Percentiles rank a stretch among this genome's conserved stretches.
These are phyloP conservation scores for Cystobasidium ongulense DNA, from an alignment of 768 basidiomycete genomes.

Conservation along the genomic window DNA sequence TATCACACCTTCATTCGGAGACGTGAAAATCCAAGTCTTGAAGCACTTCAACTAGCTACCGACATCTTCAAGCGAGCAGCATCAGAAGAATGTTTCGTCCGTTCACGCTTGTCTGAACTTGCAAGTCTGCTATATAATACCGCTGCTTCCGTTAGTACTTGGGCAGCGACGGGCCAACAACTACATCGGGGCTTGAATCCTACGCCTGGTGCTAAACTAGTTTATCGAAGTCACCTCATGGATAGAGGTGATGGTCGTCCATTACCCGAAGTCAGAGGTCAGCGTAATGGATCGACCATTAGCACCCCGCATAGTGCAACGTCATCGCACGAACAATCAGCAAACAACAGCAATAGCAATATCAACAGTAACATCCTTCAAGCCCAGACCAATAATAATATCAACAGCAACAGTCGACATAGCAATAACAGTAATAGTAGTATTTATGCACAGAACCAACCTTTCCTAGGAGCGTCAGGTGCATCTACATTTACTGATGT, in stretches of 20 bases:
- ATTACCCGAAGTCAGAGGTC: neutral
- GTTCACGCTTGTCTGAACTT: slow-evolving; percentile 40
- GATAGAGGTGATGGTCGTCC: neutral
- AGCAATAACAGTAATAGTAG: neutral
- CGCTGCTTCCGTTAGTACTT: slow-evolving; percentile 15
- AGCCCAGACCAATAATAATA: neutral
- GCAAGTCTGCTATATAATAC: slow-evolving; percentile 39
- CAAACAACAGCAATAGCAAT: neutral
- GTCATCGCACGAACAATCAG: neutral
- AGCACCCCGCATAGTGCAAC: slow-evolving; percentile 6
- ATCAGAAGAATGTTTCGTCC: slow-evolving; percentile 38
- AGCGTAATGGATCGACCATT: neutral
- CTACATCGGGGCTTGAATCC: slow-evolving; percentile 22
- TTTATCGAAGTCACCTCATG: neutral
- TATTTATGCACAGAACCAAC: neutral
- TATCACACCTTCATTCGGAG: slow-evolving; percentile 41
- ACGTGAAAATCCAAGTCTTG: slow-evolving; percentile 34
- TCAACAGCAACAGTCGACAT: neutral
- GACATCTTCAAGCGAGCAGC: slow-evolving; percentile 35
- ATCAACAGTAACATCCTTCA: neutral
- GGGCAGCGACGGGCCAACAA: slow-evolving; percentile 24
- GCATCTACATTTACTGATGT: neutral
- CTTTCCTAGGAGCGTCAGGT: slow-evolving; percentile 3
- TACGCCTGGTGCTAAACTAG: slow-evolving; percentile 26
- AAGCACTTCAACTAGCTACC: slow-evolving; percentile 36